Conservation (phyloP, 2,329 filamentous ascomycete genomes). For the Bipolaris sorokiniana region DNA sequence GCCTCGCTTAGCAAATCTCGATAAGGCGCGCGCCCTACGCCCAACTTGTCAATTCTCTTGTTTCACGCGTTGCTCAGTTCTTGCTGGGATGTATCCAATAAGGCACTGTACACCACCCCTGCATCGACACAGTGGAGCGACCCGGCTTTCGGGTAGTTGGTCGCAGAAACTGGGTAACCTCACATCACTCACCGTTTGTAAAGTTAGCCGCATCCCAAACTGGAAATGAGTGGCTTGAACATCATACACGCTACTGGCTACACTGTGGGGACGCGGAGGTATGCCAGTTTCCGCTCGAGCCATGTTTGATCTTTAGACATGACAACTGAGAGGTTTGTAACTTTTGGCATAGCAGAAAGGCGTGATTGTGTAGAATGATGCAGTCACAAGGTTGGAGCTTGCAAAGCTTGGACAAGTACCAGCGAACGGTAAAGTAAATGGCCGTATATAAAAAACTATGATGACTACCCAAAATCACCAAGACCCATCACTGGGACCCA, state of each 20-base stretch:
- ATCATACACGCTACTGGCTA: not conserved
- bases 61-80: not conserved
- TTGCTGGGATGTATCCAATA: not conserved
- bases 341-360: not conserved
- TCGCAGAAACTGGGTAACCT: not conserved
- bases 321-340: not conserved
- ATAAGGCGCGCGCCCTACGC: conserved; percentile 11
- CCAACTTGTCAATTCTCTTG: not conserved
- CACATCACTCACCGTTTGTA: not conserved
- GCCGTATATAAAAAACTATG: conserved; percentile 6
- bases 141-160: not conserved
- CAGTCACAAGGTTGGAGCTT: conserved; percentile 7
- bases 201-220: not conserved
- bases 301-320: not conserved
- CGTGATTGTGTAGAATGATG: not conserved
- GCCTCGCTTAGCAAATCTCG: not conserved
- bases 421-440: not conserved
- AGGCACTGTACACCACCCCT: not conserved
- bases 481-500: not conserved
- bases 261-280: not conserved
- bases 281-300: not conserved
- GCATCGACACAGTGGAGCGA: not conserved
- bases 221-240: not conserved
- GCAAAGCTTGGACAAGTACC: not conserved
- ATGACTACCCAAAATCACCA: not conserved